phyloP scores from a whole-genome alignment of 129 eudicot species.

The Artemisia annua region DNA sequence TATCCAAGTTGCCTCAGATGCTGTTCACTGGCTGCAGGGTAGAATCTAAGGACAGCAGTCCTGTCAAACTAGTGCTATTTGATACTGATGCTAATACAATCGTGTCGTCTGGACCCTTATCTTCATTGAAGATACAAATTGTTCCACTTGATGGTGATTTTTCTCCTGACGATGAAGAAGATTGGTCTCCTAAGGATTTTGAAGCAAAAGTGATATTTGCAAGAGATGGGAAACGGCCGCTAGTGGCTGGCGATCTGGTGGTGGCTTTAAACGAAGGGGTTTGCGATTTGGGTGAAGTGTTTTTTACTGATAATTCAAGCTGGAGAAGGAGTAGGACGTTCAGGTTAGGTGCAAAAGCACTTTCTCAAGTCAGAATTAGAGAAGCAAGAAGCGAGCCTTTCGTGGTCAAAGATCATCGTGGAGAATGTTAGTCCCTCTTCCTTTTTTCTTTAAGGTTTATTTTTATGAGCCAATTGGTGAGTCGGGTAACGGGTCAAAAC shows the following conservation, averaged over 20 bases:
- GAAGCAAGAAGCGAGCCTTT: constrained; percentile 74
- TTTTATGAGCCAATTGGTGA: neutral
- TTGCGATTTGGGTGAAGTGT: constrained; percentile 57
- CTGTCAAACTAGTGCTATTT: constrained; percentile 48
- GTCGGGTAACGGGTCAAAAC: constrained; percentile 12
- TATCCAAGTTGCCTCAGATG: constrained; percentile 45
- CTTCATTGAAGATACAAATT: constrained; percentile 56
- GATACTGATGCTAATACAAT: constrained; percentile 47
- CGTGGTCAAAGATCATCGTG: constrained; percentile 83
- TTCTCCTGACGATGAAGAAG: constrained; percentile 51
- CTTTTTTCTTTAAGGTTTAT: neutral
- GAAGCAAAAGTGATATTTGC: constrained; percentile 40
- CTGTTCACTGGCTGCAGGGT: constrained; percentile 61
- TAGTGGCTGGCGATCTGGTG: constrained; percentile 58
- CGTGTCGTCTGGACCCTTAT: constrained; percentile 51
- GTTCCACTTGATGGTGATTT: constrained; percentile 78
- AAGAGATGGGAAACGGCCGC: constrained; percentile 81
- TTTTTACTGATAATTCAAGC: constrained; percentile 86
- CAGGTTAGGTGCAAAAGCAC: constrained; percentile 55
- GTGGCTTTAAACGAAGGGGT: constrained; percentile 56
- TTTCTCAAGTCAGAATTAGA: constrained; percentile 40
- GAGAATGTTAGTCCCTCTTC: constrained; percentile 66
- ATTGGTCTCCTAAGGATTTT: constrained; percentile 71
- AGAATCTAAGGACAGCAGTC: constrained; percentile 37
- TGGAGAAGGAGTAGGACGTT: constrained; percentile 80